These are phyloP conservation scores for Fraxinus latifolia DNA, from an alignment of 305 asterid genomes.

Conservation along the genomic window DNA sequence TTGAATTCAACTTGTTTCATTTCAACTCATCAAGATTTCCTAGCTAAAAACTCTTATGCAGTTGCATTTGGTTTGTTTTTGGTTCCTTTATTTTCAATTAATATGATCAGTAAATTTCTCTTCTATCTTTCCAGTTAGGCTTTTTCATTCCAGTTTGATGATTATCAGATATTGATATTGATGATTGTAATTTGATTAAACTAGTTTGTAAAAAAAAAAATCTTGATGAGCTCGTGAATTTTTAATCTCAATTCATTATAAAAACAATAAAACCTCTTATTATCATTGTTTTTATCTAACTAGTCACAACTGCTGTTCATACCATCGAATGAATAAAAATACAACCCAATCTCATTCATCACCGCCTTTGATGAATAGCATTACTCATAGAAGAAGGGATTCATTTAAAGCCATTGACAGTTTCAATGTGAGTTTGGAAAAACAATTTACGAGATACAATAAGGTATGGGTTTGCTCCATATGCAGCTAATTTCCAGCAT, in stretches of 20 bases:
- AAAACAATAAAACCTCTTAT: not conserved
- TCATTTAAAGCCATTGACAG: constrained; percentile 27
- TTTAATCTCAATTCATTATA: not conserved
- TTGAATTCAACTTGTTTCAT: not conserved
- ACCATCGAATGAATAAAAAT: not conserved
- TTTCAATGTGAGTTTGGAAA: constrained; percentile 12
- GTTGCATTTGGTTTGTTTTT: not conserved
- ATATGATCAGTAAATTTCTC: not conserved
- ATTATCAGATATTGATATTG: not conserved
- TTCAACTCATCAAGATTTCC: constrained; percentile 13
- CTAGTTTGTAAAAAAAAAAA: not conserved
- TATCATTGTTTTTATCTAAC: not conserved
- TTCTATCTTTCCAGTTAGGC: not conserved
- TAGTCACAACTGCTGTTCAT: not conserved
- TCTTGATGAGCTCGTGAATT: not conserved
- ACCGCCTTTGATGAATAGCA: not conserved
- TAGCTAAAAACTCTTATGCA: not conserved
- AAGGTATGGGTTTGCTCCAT: constrained; percentile 29
- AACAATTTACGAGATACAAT: constrained; percentile 22
- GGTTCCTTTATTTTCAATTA: not conserved
- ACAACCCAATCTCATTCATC: not conserved
- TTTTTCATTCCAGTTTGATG: not conserved
- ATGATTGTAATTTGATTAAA: constrained; percentile 4
- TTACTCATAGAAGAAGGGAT: constrained; percentile 2
- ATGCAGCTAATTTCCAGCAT: not conserved